Evolutionary conservation across 768 basidiomycete genomes (phyloP), one percentile per base, ranked within the genome.

Genomic region (Flagelloscypha sp.): DNA sequence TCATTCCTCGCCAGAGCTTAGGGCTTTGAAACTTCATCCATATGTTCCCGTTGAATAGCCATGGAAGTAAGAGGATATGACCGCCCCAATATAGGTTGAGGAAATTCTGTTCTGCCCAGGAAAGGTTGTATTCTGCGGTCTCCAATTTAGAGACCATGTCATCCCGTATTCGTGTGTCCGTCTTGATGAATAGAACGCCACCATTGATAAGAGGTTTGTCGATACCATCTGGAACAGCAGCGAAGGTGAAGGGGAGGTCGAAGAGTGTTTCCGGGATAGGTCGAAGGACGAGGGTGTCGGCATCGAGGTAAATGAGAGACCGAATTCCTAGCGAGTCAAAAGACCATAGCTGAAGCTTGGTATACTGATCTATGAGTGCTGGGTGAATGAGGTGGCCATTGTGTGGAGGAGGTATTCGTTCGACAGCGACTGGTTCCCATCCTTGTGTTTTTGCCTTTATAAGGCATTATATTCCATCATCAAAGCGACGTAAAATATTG

Each of bases 261-360:
- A 65, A 68, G n/a, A 68, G 56, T n/a, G n/a, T n/a, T 45, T 68
- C 67, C 46, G 65, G 62, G 41, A 69, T 59, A 40, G 65, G 64
- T 24, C 49, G 50, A 6, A 50, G 56, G 13, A 62, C 65, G 42
- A 66, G 58, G 8, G 61, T 65, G 50, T 68, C 65, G n/a, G 59
- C 56, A 43, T 63, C 59, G 36, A 68, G 53, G 44, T 67, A 66
- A 17, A 67, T 55, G 10, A 58, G 52, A 23, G 47, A 30, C 19
- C 50, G 40, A 41, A 62, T 45, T 27, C 61, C 56, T 1, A 49
- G 34, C 30, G 36, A 33, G 30, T 59, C 58, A 22, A 68, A 47
- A 27, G 47, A 48, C 67, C 66, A 69, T 5, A 68, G 51, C 23
- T 51, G 53, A 5, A 68, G 54, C 38, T 66, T 68, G 7, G 67